These are phyloP conservation scores for Colletotrichum lupini DNA, from an alignment of 2,329 filamentous ascomycete genomes.

Conservation along the genomic window DNA sequence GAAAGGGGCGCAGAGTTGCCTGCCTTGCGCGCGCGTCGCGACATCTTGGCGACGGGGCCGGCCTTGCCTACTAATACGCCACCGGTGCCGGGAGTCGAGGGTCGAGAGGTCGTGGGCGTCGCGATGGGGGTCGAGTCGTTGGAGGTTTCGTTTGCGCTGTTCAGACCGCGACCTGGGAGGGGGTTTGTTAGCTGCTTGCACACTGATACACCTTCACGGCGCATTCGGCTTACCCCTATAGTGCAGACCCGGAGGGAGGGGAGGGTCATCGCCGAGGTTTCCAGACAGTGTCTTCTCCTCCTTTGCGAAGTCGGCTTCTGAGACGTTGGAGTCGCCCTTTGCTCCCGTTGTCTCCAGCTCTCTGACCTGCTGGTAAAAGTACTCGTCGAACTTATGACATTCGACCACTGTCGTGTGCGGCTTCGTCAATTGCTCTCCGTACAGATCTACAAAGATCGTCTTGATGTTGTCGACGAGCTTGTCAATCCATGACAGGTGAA, in stretches of 20 bases:
- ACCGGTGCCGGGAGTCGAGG: constrained; percentile 75
- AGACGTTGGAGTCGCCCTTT: constrained; percentile 41
- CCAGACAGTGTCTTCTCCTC: constrained; percentile 49
- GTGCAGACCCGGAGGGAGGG: constrained; percentile 40
- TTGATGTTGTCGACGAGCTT: constrained; percentile 95
- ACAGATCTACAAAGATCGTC: constrained; percentile 90
- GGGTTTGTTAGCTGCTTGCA: constrained; percentile 5
- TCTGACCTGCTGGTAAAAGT: constrained; percentile 92
- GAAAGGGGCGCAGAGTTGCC: constrained; percentile 77
- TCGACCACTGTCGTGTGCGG: constrained; percentile 81
- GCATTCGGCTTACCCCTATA: constrained; percentile 32
- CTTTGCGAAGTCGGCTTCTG: constrained; percentile 43
- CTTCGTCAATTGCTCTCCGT: constrained; percentile 86
- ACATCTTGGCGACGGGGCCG: constrained; percentile 81
- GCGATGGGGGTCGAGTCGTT: constrained; percentile 76
- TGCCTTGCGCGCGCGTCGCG: constrained; percentile 79
- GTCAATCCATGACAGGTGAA: constrained; percentile 97
- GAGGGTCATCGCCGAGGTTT: constrained; percentile 51
- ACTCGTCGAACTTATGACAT: constrained; percentile 85
- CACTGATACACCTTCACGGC: background rate
- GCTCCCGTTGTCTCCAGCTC: constrained; percentile 75
- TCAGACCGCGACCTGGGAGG: constrained; percentile 45
- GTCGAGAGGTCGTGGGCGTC: constrained; percentile 82
- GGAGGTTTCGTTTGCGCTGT: constrained; percentile 55
- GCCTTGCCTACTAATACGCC: constrained; percentile 79